Percentiles rank a stretch among this genome's conserved stretches.
phyloP scores from a whole-genome alignment of 192 early-diverging fungal species.

The Diversispora epigaea region DNA sequence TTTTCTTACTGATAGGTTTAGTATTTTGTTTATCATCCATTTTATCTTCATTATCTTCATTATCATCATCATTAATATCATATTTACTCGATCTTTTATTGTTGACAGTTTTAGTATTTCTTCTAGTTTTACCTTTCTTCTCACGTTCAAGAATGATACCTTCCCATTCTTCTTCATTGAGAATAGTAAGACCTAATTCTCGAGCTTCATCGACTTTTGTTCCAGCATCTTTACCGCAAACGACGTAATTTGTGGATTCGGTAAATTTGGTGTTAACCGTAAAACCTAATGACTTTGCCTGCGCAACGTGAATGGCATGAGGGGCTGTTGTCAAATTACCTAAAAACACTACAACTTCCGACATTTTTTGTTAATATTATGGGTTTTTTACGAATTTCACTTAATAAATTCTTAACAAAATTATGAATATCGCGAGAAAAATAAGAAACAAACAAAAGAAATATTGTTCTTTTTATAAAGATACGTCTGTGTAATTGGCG shows the following conservation, averaged over 20 bases:
- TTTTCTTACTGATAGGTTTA: neutral
- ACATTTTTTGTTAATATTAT: neutral
- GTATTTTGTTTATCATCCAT: neutral
- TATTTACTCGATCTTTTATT: neutral
- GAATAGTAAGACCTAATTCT: neutral
- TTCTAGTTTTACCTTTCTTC: neutral
- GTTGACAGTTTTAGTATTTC: neutral
- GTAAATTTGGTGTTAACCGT: neutral
- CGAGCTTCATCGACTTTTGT: neutral
- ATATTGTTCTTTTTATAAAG: too few relatives aligned
- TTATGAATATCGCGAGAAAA: neutral
- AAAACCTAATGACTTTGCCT: neutral
- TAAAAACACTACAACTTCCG: neutral
- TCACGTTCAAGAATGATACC: neutral
- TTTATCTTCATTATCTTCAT: neutral
- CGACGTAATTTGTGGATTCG: neutral
- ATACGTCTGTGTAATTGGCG: too few relatives aligned
- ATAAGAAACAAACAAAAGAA: too few relatives aligned
- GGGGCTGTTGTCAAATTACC: neutral
- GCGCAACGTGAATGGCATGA: neutral
- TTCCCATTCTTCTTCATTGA: slow-evolving; percentile 13
- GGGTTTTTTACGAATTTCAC: neutral
- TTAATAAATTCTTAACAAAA: neutral
- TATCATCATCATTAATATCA: neutral
- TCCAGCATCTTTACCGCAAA: neutral